Base-by-base conservation (phyloP, 345 rosid genomes). In the Murraya koenigii region DNA sequence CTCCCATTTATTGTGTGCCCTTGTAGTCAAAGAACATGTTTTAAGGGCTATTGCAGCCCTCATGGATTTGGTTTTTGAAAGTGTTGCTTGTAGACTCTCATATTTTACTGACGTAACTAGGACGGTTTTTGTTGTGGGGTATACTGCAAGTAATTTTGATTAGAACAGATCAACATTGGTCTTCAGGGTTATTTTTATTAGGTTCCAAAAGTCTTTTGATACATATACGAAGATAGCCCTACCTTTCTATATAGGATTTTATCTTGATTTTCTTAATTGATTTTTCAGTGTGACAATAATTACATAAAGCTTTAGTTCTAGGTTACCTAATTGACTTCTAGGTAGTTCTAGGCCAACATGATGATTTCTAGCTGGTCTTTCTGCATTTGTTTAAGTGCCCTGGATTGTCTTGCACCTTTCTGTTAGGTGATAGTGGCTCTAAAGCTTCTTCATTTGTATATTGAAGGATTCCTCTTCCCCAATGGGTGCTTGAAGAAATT, bases 391-490 rank as follows among this genome's bases (percentile, higher is more conserved):
- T 36, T 55, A 63, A 62, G 26, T 61, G 15, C 61, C 60, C 35
- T 39, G 20, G 26, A 6, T 10, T 35, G 72, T 58, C 26, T 49
- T 38, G 32, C 28, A 7, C n/a, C 38, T 4, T 63, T 58, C 36
- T 65, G 55, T 60, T 55, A 61, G 74, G 30, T 78, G 64, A 49
- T 70, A 17, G 78, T 75, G 54, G 59, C 66, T 52, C 79, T 76
- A 65, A 82, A 74, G 39, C 75, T 75, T 78, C 33, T 28, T 47
- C 22, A 62, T 72, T 73, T 75, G 64, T 74, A 52, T 77, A 17
- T 68, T 82, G 59, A 76, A 89, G 92, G 88, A 78, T 89, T 70
- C 81, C 92, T 74, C 87, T 89, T 55, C 90, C 90, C 30, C 65
- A 35, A 35, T 89, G 92, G 92, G 92, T 89, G 75, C 83, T 85